phyloP scores from a whole-genome alignment of 1,139 yeast species.

The Magnusiomyces paraingens region DNA sequence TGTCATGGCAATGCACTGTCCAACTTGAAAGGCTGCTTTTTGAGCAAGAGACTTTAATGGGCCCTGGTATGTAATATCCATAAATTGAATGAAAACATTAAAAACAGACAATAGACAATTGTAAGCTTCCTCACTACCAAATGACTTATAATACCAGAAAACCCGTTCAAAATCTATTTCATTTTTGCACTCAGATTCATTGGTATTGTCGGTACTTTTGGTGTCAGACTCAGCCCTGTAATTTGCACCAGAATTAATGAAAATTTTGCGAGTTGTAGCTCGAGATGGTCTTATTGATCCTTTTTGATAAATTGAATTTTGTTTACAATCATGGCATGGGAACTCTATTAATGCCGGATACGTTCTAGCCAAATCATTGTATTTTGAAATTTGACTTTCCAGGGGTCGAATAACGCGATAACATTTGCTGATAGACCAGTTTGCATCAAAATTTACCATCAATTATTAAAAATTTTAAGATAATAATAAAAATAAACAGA shows the following conservation, averaged over 20 bases:
- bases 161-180: neutral
- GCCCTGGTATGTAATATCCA: neutral
- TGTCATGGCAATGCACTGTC: neutral
- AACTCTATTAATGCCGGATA: neutral
- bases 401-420: slow-evolving; percentile 3
- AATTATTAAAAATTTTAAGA: neutral
- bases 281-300: too few relatives aligned
- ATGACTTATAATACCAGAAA: neutral
- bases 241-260: too few relatives aligned
- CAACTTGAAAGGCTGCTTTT: neutral
- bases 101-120: neutral
- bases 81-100: neutral
- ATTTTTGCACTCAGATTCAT: neutral
- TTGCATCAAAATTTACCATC: neutral
- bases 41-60: neutral
- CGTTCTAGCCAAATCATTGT: neutral
- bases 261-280: too few relatives aligned
- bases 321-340: neutral
- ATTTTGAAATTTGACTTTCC: neutral
- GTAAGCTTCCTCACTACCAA: neutral
- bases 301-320: too few relatives aligned
- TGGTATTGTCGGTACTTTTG: too few relatives aligned
- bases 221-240: too few relatives aligned
- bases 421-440: slow-evolving; percentile 5
- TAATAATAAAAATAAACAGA: too few relatives aligned